Evolutionary conservation across 1,284 basidiomycete species (phyloP).

Genomic region (Leccinum pachyderme): DNA sequence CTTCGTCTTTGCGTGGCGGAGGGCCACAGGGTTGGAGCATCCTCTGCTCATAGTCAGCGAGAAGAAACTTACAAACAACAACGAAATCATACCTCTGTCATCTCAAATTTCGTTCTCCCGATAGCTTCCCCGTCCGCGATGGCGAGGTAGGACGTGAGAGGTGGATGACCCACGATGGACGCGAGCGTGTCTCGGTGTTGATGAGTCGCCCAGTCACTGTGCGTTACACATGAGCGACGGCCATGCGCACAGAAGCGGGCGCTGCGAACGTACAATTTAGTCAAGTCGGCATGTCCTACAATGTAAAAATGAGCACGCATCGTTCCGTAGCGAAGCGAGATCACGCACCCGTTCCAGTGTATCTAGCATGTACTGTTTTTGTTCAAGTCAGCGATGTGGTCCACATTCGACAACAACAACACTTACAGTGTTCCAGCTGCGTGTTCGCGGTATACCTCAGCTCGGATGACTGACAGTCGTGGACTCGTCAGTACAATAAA

Average conservation of each 20-base stretch:
- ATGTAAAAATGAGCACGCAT: slow-evolving; percentile 7
- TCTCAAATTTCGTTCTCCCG: slow-evolving; percentile 90
- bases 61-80: neutral
- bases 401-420: neutral
- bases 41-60: slow-evolving; percentile 49
- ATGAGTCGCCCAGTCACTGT: slow-evolving; percentile 95
- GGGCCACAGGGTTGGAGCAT: slow-evolving; percentile 99
- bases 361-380: slow-evolving; percentile 84
- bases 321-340: neutral
- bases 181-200: slow-evolving; percentile 95
- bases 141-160: slow-evolving; percentile 83
- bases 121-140: slow-evolving; percentile 92
- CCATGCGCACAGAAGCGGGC: neutral
- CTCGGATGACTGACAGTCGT: slow-evolving; percentile 67
- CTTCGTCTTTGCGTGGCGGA: slow-evolving; percentile 91
- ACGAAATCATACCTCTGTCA: slow-evolving; percentile 76
- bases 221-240: slow-evolving; percentile 4
- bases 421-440: slow-evolving; percentile 86
- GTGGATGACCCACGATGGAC: slow-evolving; percentile 89
- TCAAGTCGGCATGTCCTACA: slow-evolving; percentile 86
- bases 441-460: slow-evolving; percentile 93
- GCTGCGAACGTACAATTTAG: slow-evolving; percentile 76
- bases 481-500: slow-evolving; percentile 6
- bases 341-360: slow-evolving; percentile 84
- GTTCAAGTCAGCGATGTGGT: slow-evolving; percentile 10